Evolutionary conservation across 805 yeast genomes (phyloP).

Genomic region (Barnettozyma sucrosica): DNA sequence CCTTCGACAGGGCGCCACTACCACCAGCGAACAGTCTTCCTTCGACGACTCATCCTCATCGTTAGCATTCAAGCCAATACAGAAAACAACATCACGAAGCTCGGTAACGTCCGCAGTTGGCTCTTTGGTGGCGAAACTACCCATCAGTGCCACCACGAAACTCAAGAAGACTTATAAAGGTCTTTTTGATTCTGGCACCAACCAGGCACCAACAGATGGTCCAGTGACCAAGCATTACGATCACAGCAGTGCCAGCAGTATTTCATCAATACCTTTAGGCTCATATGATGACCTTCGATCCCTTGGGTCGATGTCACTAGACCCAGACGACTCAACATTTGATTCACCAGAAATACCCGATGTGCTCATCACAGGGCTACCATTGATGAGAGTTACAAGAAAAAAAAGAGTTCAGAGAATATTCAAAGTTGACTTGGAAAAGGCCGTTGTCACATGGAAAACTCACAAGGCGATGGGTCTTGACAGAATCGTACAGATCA

Average conservation of each 20-base stretch:
- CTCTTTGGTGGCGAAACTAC: conserved; percentile 8
- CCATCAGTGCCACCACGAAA: conserved; percentile 7
- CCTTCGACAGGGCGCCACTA: conserved; percentile 14
- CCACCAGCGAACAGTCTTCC: conserved; percentile 7
- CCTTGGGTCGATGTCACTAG: conserved; percentile 4
- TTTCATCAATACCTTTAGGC: neutral
- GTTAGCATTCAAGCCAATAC: conserved; percentile 6
- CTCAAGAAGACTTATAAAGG: conserved; percentile 17
- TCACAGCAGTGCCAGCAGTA: conserved; percentile 3
- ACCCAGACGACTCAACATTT: conserved; percentile 13
- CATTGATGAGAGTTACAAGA: conserved; percentile 63
- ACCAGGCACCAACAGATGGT: conserved; percentile 14
- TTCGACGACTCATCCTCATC: conserved; percentile 8
- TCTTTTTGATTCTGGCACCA: conserved; percentile 3
- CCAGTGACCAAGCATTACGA: conserved; percentile 19
- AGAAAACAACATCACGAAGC: conserved; percentile 13
- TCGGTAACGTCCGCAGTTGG: conserved; percentile 12
- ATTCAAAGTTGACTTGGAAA: conserved; percentile 49
- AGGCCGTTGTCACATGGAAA: conserved; percentile 55
- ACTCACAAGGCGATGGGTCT: conserved; percentile 40
- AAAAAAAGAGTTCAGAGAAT: conserved; percentile 56
- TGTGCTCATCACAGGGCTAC: conserved; percentile 50
- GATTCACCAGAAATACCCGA: conserved; percentile 38
- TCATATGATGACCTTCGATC: conserved; percentile 4
- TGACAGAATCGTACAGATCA: conserved; percentile 59